Evolutionary conservation across 1,284 basidiomycete genomes (phyloP).

Genomic region (Puccinia polysora): DNA sequence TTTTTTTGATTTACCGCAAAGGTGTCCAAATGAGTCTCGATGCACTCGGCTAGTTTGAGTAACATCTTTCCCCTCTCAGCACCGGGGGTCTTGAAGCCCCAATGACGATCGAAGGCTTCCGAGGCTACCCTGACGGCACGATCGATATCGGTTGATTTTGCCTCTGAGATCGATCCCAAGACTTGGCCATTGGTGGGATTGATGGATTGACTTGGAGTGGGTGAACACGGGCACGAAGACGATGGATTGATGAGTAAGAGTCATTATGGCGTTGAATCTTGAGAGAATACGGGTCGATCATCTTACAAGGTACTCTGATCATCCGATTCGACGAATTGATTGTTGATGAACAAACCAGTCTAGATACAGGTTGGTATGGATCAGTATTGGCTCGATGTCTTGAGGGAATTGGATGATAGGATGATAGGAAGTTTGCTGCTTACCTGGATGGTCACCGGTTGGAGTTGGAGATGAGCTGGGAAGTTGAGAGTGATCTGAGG

Average conservation of each 20-base stretch:
- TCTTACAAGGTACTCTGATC: constrained; percentile 59
- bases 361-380: no score
- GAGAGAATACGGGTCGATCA: no score
- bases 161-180: constrained; percentile 66
- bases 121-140: constrained; percentile 70
- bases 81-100: constrained; percentile 72
- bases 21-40: constrained; percentile 68
- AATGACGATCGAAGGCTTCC: constrained; percentile 67
- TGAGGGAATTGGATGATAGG: background rate
- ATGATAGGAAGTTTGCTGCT: background rate
- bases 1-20: no score
- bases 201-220: constrained; percentile 60
- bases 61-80: constrained; percentile 64
- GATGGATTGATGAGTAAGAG: background rate
- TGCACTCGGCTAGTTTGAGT: constrained; percentile 69
- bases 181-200: constrained; percentile 74
- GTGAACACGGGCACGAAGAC: background rate
- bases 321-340: constrained; percentile 70
- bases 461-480: constrained; percentile 20
- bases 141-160: constrained; percentile 67
- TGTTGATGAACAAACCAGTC: constrained; percentile 76
- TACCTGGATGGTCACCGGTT: constrained; percentile 31
- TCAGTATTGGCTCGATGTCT: no score
- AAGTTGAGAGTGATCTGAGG: constrained; percentile 32
- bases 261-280: no score